A percentile compares a stretch with the other conserved stretches of the same genome.
Conservation (phyloP, 2,329 filamentous ascomycete species). For the Xylaria polymorpha region DNA sequence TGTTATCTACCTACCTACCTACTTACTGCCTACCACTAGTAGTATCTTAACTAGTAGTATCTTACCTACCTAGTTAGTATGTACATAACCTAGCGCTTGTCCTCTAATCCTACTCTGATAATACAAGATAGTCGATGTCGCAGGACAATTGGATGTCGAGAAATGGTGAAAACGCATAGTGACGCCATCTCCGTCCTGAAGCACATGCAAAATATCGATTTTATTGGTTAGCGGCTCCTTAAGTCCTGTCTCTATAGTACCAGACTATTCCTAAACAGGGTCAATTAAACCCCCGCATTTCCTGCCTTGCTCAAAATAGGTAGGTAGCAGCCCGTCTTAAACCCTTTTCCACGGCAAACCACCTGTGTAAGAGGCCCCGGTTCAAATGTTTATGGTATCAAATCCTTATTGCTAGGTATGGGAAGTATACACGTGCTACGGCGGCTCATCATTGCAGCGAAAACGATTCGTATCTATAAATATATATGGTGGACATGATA, state of each 20-base stretch:
- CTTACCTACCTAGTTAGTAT: too few species aligned
- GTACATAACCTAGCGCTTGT: not conserved
- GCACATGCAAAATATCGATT: conserved; percentile 1
- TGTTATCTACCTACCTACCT: too few species aligned
- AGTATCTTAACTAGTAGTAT: too few species aligned
- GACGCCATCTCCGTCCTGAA: conserved; percentile 25
- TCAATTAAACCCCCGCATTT: conserved; percentile 38
- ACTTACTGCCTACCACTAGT: too few species aligned
- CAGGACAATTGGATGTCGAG: conserved; percentile 10
- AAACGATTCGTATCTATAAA: not conserved
- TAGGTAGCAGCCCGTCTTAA: too few species aligned
- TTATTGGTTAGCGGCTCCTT: conserved; percentile 16
- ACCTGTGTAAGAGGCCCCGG: too few species aligned
- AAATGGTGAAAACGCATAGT: conserved; percentile 26
- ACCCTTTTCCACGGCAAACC: too few species aligned
- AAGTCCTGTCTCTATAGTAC: not conserved
- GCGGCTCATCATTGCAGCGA: not conserved
- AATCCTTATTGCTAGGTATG: not conserved
- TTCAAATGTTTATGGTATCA: not conserved
- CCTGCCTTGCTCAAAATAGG: not conserved
- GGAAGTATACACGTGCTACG: not conserved
- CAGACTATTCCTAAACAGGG: conserved; percentile 29
- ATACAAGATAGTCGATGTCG: not conserved
- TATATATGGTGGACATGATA: not conserved
- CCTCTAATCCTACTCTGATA: not conserved